These are phyloP conservation scores for Begonia masoniana DNA, from an alignment of 306 rosid species.

Conservation along the genomic window DNA sequence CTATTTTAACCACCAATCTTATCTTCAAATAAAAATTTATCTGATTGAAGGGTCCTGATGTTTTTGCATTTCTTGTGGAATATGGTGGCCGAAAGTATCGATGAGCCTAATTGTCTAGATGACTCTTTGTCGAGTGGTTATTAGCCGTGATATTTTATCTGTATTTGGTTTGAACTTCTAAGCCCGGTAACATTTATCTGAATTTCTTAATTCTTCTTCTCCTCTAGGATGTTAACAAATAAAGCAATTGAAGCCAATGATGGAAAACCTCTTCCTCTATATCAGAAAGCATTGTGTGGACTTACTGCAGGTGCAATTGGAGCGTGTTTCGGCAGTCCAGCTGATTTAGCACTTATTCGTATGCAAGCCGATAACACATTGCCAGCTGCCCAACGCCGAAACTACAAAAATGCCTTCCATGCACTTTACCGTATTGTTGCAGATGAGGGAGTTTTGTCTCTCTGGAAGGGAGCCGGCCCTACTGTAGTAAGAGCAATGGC, in stretches of 20 bases:
- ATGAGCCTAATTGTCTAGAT: no score
- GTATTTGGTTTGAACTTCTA: no score
- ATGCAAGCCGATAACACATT: constrained; percentile 98
- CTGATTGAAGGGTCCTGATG: no score
- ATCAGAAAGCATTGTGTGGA: constrained; percentile 95
- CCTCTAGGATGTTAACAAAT: constrained; percentile 52
- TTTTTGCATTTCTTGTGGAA: no score
- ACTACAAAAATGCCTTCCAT: constrained; percentile 85
- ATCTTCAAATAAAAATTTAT: no score
- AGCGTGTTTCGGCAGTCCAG: constrained; percentile 83
- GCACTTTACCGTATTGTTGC: constrained; percentile 62
- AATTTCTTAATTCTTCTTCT: constrained; percentile 1
- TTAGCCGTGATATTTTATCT: no score
- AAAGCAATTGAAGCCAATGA: constrained; percentile 95
- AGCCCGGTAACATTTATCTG: no score
- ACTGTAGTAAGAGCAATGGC: constrained; percentile 79
- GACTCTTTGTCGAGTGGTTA: no score
- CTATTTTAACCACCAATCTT: no score
- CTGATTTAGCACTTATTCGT: constrained; percentile 92
- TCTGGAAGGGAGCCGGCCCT: constrained; percentile 79
- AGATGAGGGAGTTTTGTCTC: constrained; percentile 58
- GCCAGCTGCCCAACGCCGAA: constrained; percentile 82
- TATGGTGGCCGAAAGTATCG: no score
- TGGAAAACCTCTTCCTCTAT: constrained; percentile 92
- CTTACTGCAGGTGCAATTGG: constrained; percentile 98